Base-by-base conservation (phyloP, 148 eudicot genomes). In the Rhododendron molle region DNA sequence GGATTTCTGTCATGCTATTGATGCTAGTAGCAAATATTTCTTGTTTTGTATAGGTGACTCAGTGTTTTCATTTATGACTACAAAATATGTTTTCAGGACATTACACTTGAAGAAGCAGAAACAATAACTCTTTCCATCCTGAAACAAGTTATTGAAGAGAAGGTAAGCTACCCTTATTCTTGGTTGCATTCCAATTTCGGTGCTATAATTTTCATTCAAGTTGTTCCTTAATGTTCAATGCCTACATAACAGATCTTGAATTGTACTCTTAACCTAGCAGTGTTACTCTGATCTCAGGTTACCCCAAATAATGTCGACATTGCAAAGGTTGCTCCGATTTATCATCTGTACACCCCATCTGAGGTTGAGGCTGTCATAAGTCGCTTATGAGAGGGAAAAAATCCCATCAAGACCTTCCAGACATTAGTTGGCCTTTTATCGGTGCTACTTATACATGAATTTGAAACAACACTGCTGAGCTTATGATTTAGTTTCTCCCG, bases 271-370 rank as follows among this genome's bases (percentile, higher is more conserved):
- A 46, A 76, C 60, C 38, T 23, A 46, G 62, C 11, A n/a, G 60
- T 34, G 50, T 62, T 78, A 76, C 23, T 65, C 84, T 86, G 47
- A 16, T 43, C 18, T 60, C 78, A 78, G 21, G 60, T 44, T 30
- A 52, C 80, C 2, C 98, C 99, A 7, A 97, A 94, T 90, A 95
- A 97, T 81, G 99, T 97, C 32, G 99, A 97, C 90, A 95, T 97
- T 80, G 98, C 98, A 12, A 97, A 90, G 91, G 99, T 97, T 43
- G 91, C 98, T 52, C 98, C 99, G 38, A 90, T 91, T 65, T 97
- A 97, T 47, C 21, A 73, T n/a, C 7, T 65, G 30, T 65, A 47
- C 50, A 47, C 14, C 50, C 50, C 50, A 47, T 81, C 98, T 0
- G 99, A 97, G 88, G 98, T 97, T 60, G 99, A 97, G 83, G 94